phyloP scores from a whole-genome alignment of 371 early-diverging fungal species.

The Blakeslea trispora region DNA sequence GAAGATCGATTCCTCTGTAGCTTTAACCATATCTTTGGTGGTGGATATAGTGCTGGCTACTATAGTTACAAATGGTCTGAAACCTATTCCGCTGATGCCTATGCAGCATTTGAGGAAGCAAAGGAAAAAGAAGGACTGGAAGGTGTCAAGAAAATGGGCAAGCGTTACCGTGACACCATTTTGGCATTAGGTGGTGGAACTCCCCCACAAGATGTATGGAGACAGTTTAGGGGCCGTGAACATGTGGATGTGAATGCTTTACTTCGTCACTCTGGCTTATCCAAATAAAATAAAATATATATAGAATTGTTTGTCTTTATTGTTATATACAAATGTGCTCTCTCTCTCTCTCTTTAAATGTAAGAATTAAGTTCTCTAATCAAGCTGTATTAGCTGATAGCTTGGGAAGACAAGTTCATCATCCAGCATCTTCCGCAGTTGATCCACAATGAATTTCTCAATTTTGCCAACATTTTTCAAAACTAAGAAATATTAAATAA shows the following conservation, averaged over 20 bases:
- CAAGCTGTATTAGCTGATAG: slow-evolving; percentile 55
- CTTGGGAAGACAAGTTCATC: slow-evolving; percentile 91
- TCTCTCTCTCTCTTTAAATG: too few species aligned
- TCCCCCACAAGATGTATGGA: slow-evolving; percentile 61
- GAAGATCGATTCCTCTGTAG: slow-evolving; percentile 66
- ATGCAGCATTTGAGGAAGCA: slow-evolving; percentile 66
- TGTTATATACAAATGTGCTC: too few species aligned
- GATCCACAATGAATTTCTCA: slow-evolving; percentile 88
- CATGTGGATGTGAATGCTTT: slow-evolving; percentile 58
- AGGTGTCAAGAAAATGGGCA: slow-evolving; percentile 43
- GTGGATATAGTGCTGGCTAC: slow-evolving; percentile 67
- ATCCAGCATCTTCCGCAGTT: slow-evolving; percentile 84
- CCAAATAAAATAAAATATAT: slow-evolving; percentile 22
- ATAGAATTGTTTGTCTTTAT: too few species aligned
- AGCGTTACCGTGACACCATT: slow-evolving; percentile 64
- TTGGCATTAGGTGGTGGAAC: slow-evolving; percentile 70
- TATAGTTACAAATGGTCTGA: slow-evolving; percentile 75
- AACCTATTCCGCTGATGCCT: slow-evolving; percentile 70
- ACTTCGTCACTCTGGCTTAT: slow-evolving; percentile 60
- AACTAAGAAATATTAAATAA: slow-evolving; percentile 41
- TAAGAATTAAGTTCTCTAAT: neutral
- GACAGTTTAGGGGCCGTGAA: slow-evolving; percentile 58
- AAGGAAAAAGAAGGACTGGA: slow-evolving; percentile 30
- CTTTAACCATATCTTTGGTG: slow-evolving; percentile 69
- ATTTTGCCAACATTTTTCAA: slow-evolving; percentile 93